Base-by-base conservation (phyloP, 2,329 filamentous ascomycete genomes). In the Stenocarpella maydis region DNA sequence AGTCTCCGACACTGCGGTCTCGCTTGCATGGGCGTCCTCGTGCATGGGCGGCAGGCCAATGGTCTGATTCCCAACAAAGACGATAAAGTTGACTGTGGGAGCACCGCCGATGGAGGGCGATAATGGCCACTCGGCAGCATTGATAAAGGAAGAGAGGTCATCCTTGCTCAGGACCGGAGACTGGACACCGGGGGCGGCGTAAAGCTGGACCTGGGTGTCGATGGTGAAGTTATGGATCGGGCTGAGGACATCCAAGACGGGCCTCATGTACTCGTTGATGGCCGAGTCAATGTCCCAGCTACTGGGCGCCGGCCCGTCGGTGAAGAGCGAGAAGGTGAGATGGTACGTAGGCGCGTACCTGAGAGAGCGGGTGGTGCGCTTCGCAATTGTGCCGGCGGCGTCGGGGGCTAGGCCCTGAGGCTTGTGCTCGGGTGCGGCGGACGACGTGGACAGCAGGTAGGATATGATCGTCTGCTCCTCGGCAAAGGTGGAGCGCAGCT, bases 91-190 rank as follows among this genome's bases (percentile, higher is more conserved):
- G 76, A 99, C 90, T 0, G 96, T 99, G 1, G 96, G 96, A 0
- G 95, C 95, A 21, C 89, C 90, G 50, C 95, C 96, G 74, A 99
- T 98, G 68, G 94, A 97, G 0, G 95, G 95, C 72, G 92, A 97
- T 3, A 99, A 82, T 0, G 96, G 96, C 96, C 96, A 99, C 81
- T 99, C 96, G 2, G 96, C 96, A 2, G 95, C 95, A 76, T 99
- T 99, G 80, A 99, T 94, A 77, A 99, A 99, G 1, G 93, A 95
- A 45, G 93, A 94, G 1, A 99, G 85, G 75, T 97, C 94, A 74
- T 97, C 92, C 77, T 94, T 95, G 75, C 88, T 90, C 43, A 99
- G 82, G 0, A 91, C 86, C 28, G 90, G 82, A 19, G 85, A 85
- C 74, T 88, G 85, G 1, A 88, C 87, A n/a, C 89, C 87, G 0